Evolutionary conservation across 495 filamentous ascomycete species (phyloP), one percentile per base, ranked within the genome.

Genomic region (Xylaria venustula): DNA sequence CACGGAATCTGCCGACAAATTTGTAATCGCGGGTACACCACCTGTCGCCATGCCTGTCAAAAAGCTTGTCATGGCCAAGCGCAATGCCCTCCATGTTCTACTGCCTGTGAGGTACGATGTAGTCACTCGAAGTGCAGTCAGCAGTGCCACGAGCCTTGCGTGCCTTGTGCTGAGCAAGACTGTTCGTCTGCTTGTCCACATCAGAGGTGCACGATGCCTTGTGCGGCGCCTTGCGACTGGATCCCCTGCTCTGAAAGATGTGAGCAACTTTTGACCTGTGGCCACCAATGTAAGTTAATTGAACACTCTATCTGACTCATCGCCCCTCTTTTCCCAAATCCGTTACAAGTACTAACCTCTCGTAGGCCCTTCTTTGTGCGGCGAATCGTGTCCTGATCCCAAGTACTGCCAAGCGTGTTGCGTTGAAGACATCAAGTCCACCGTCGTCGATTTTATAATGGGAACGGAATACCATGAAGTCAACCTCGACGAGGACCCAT

Each of bases 221-320:
- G 90, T 59, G 85, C 86, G 0, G 88, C 83, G 1, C 89, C 89
- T 8, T 92, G 88, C 67, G 78, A 87, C 60, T 81, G 83, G 65
- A 68, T 88, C 7, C 89, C 89, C 37, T 92, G 90, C 62, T 85
- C 83, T 0, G 62, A 77, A 45, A 79, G 90, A 3, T 94, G 90
- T 56, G 66, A 75, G 1, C 73, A 79, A 34, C 22, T 50, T 0
- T 72, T 93, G 1, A 22, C 19, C 0, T 95, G 90, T 64, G 87
- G 88, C 0, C 88, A 91, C 65, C 83, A 77, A 66, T 74, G 70
- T 47, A 40, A 40, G 37, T 40, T 12, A 15, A 15, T 15, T 15
- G 14, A 9, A 30, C 4, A 52, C 25, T 6, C 6, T 42, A 4
- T 40, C 14, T 54, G n/a, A 14, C 30, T 17, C 14, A n/a, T n/a